Evolutionary conservation across 192 early-diverging fungal genomes (phyloP).

Genomic region (Coemansia interrupta): DNA sequence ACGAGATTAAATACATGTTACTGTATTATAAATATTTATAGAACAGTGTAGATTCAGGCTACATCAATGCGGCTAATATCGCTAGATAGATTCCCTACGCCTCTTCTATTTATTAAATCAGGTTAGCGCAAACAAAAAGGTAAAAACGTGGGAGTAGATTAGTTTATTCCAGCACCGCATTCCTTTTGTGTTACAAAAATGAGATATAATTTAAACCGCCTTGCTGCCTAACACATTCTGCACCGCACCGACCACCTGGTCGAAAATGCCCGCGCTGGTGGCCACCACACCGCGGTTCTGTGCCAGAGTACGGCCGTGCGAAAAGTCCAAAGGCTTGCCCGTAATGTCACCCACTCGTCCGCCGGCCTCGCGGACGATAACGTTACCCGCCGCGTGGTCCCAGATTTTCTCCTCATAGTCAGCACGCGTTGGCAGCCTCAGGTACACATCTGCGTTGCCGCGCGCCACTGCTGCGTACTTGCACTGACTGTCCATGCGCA

Average conservation of each 20-base stretch:
- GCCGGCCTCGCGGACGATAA: conserved; percentile 91
- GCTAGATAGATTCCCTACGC: too few species aligned
- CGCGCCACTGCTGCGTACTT: conserved; percentile 91
- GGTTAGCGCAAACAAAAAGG: too few species aligned
- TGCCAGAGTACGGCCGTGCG: conserved; percentile 74
- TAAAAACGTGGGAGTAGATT: too few species aligned
- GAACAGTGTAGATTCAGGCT: too few species aligned
- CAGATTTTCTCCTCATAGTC: conserved; percentile 98
- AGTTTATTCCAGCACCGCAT: too few species aligned
- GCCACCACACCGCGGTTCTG: conserved; percentile 90
- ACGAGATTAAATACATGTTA: too few species aligned
- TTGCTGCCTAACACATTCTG: conserved; percentile 40
- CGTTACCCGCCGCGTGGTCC: conserved; percentile 93
- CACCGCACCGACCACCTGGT: conserved; percentile 74
- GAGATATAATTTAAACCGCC: not conserved
- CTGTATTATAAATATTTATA: too few species aligned
- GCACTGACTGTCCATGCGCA: conserved; percentile 97
- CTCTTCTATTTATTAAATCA: too few species aligned
- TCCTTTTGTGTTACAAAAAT: too few species aligned
- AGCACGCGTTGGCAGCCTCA: conserved; percentile 73
- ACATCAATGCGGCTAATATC: too few species aligned
- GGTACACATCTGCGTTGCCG: conserved; percentile 91
- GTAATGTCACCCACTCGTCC: conserved; percentile 80
- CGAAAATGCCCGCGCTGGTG: conserved; percentile 69
- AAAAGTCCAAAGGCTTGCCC: conserved; percentile 86